Conservation (phyloP, 805 yeast genomes). For the Candida coleopterorum region DNA sequence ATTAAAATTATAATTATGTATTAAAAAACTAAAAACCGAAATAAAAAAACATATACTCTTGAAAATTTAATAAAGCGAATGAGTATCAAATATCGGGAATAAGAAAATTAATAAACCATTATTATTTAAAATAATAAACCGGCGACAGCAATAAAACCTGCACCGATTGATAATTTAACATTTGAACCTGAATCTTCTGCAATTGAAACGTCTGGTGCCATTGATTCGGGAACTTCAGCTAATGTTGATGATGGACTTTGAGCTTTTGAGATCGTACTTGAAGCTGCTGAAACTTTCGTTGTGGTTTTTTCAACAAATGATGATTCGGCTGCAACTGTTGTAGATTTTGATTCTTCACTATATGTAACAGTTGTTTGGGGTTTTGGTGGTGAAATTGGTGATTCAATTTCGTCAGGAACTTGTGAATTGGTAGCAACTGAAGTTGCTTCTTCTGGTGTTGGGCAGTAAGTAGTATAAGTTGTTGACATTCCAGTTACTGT, state of each 20-base stretch:
- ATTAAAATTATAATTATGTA: too few relatives aligned
- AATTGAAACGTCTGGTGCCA: slow-evolving; percentile 2
- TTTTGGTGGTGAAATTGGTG: slow-evolving; percentile 11
- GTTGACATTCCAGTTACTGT: slow-evolving; percentile 23
- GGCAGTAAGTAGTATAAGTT: slow-evolving; percentile 37
- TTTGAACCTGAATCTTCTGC: slow-evolving; percentile 6
- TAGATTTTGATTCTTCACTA: too few relatives aligned
- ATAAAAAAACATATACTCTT: too few relatives aligned
- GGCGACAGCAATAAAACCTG: slow-evolving; percentile 4
- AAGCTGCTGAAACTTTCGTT: background rate
- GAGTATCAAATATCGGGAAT: too few relatives aligned
- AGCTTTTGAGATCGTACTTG: background rate
- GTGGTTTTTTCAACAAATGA: slow-evolving; percentile 1
- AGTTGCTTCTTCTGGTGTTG: slow-evolving; percentile 24
- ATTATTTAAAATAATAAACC: slow-evolving; percentile 5
- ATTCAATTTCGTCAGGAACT: slow-evolving; percentile 24
- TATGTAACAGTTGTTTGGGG: background rate
- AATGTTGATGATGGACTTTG: too few relatives aligned
- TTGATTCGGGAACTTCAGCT: background rate
- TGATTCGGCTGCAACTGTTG: background rate
- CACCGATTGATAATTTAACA: slow-evolving; percentile 6
- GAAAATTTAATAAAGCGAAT: slow-evolving; percentile 1
- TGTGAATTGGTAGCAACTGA: slow-evolving; percentile 18
- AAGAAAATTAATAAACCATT: too few relatives aligned
- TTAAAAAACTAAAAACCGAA: too few relatives aligned